phyloP scores from a whole-genome alignment of 2,329 filamentous ascomycete genomes.

The Neopestalotiopsis rosae region DNA sequence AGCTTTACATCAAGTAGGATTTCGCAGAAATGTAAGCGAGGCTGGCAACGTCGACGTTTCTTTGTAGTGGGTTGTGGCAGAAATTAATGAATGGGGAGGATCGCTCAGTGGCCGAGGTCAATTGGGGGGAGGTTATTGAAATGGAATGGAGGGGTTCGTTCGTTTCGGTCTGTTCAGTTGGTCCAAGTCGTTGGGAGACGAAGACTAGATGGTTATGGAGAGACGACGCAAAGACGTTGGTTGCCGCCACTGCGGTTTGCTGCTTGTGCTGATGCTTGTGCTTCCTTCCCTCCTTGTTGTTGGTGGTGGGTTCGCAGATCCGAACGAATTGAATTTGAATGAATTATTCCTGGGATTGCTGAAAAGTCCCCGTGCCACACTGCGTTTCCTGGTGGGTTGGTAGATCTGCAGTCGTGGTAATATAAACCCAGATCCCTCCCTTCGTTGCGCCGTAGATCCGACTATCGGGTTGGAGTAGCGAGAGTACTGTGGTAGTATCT shows the following conservation, averaged over 20 bases:
- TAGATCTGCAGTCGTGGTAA: background rate
- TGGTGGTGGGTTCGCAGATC: background rate
- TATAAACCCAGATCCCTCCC: background rate
- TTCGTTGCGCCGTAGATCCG: background rate
- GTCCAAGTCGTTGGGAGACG: too few relatives aligned
- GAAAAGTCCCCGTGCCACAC: too few relatives aligned
- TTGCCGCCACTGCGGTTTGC: background rate
- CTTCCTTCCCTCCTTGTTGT: background rate
- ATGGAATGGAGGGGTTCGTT: slow-evolving; percentile 1
- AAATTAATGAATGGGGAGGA: slow-evolving; percentile 1
- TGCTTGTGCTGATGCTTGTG: background rate
- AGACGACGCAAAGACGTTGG: too few relatives aligned
- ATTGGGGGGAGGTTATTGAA: too few relatives aligned
- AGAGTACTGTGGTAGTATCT: background rate
- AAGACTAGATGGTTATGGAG: too few relatives aligned
- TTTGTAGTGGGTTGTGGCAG: background rate
- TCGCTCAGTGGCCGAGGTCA: background rate
- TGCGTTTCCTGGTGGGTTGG: background rate
- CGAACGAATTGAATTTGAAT: background rate
- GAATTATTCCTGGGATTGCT: background rate
- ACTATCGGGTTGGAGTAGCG: background rate
- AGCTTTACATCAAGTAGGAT: background rate
- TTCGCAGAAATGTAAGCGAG: background rate
- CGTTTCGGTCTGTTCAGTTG: background rate
- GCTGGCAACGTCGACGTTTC: background rate